A percentile compares a stretch with the other conserved stretches of the same genome.
Conservation (phyloP, 768 basidiomycete genomes). For the Termitomyces sp. region DNA sequence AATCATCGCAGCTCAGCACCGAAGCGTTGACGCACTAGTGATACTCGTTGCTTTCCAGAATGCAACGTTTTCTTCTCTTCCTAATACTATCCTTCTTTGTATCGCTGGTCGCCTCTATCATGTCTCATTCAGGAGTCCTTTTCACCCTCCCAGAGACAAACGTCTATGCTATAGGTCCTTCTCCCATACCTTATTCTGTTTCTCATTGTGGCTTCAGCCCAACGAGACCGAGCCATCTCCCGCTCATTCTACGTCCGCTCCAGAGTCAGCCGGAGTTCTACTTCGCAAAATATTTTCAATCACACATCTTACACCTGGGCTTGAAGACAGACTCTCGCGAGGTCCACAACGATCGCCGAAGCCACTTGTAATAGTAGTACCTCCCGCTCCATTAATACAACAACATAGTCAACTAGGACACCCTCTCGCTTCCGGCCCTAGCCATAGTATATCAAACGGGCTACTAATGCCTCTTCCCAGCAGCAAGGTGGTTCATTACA, state of each 20-base stretch:
- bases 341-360: slow-evolving; percentile 33
- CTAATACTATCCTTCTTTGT: not conserved
- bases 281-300: slow-evolving; percentile 45
- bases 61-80: not conserved
- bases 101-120: slow-evolving; percentile 16
- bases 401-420: slow-evolving; percentile 57
- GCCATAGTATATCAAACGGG: slow-evolving; percentile 59
- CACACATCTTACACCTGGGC: slow-evolving; percentile 45
- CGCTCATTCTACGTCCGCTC: slow-evolving; percentile 15
- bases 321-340: slow-evolving; percentile 42
- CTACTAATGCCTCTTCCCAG: slow-evolving; percentile 71
- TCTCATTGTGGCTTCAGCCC: slow-evolving; percentile 6
- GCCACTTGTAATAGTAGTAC: slow-evolving; percentile 63
- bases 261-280: slow-evolving; percentile 28
- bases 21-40: not conserved
- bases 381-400: slow-evolving; percentile 51
- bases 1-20: not conserved
- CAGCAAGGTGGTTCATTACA: slow-evolving; percentile 33
- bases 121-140: slow-evolving; percentile 37
- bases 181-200: slow-evolving; percentile 4
- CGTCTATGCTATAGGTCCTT: slow-evolving; percentile 15
- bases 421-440: slow-evolving; percentile 52
- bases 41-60: slow-evolving; percentile 8
- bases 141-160: slow-evolving; percentile 39
- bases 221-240: slow-evolving; percentile 4